A percentile compares a stretch with the other conserved stretches of the same genome.
phyloP scores from a whole-genome alignment of 2,329 filamentous ascomycete species.

The Gyromitra esculenta region DNA sequence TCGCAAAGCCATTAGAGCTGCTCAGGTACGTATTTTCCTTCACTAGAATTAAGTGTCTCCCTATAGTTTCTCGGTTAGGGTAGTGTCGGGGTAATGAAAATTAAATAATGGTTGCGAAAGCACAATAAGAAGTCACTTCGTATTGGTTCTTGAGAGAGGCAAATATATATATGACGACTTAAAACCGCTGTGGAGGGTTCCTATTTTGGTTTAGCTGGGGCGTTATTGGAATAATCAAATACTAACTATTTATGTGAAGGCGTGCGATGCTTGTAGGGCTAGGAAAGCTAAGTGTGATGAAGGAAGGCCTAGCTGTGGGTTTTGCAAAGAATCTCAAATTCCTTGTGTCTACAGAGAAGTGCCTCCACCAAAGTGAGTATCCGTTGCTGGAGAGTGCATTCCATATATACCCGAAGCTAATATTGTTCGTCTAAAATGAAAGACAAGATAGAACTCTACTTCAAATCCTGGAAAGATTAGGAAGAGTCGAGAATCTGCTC shows the following conservation, averaged over 20 bases:
- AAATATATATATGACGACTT: neutral
- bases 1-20: slow-evolving; percentile 72
- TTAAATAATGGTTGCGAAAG: slow-evolving; percentile 10
- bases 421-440: slow-evolving; percentile 55
- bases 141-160: slow-evolving; percentile 7
- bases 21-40: slow-evolving; percentile 65
- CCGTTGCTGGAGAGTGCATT: slow-evolving; percentile 9
- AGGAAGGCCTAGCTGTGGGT: slow-evolving; percentile 80
- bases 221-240: slow-evolving; percentile 29
- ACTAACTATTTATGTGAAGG: slow-evolving; percentile 64
- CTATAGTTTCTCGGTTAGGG: slow-evolving; percentile 10
- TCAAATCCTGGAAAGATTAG: slow-evolving; percentile 64
- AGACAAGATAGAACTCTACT: slow-evolving; percentile 65
- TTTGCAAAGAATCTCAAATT: slow-evolving; percentile 85
- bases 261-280: slow-evolving; percentile 87
- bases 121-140: neutral
- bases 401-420: slow-evolving; percentile 28
- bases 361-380: slow-evolving; percentile 83
- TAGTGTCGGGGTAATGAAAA: slow-evolving; percentile 4
- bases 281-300: slow-evolving; percentile 94
- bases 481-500: slow-evolving; percentile 59
- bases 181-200: slow-evolving; percentile 10
- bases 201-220: slow-evolving; percentile 7
- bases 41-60: slow-evolving; percentile 17
- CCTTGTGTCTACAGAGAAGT: slow-evolving; percentile 90